Conservation (phyloP, 2,329 filamentous ascomycete species). For the Penicillium sp. region DNA sequence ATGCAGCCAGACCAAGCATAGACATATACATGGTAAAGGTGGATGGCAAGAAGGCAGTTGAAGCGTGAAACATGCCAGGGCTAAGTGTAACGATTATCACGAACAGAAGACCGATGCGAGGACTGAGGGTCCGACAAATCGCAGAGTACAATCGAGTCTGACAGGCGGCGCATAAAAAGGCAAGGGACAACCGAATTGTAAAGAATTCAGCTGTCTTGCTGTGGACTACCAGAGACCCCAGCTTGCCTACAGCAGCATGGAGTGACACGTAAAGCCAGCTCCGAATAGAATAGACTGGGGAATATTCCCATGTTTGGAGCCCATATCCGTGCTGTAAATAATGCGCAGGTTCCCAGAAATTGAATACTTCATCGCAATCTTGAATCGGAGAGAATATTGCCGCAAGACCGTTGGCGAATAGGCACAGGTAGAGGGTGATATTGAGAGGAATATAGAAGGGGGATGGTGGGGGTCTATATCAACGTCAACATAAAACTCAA, state of each 20-base stretch:
- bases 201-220: conserved; percentile 72
- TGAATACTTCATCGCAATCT: conserved; percentile 98
- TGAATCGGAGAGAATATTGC: conserved; percentile 87
- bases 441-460: conserved; percentile 68
- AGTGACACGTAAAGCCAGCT: conserved; percentile 89
- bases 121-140: conserved; percentile 73
- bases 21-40: conserved; percentile 96
- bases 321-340: conserved; percentile 92
- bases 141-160: conserved; percentile 79
- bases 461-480: conserved; percentile 31
- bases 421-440: conserved; percentile 76
- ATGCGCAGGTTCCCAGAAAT: conserved; percentile 97
- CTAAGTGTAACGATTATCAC: conserved; percentile 73
- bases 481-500: conserved; percentile 19
- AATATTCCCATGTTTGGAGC: conserved; percentile 98
- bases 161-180: conserved; percentile 72
- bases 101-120: conserved; percentile 81
- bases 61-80: conserved; percentile 91
- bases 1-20: conserved; percentile 81
- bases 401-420: conserved; percentile 70
- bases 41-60: conserved; percentile 81
- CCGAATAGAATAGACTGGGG: conserved; percentile 87
- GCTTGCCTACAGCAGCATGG: conserved; percentile 70
- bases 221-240: conserved; percentile 57
- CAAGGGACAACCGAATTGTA: conserved; percentile 73